Evolutionary conservation across 2,329 filamentous ascomycete genomes (phyloP), one percentile per base, ranked within the genome.

Genomic region (Aureobasidium lini): DNA sequence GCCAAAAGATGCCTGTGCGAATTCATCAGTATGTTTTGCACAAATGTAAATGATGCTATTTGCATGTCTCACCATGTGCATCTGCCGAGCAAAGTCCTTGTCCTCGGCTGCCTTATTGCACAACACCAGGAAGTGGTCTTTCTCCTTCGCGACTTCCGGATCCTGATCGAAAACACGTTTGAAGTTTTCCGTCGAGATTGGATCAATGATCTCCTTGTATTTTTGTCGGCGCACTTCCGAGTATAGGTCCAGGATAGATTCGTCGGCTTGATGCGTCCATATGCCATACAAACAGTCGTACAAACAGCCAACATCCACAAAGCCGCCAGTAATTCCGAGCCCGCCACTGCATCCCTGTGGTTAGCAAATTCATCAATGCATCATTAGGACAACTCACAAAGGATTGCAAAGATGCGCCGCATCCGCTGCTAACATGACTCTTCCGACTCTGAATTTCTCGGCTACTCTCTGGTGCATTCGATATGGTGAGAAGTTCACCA

Each of bases 391-490:
- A 34, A 66, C 46, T 65, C 46, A 52, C 64, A 66, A 63, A 44
- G 67, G 66, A 57, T 66, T 66, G 49, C 66, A 67, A 11, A 67
- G 50, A 61, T 76, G 74, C n/a, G 74, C 74, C 11, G 73, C 73
- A 62, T 75, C 74, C 4, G 73, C 74, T n/a, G 69, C 65, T 2
- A 76, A 57, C 16, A 72, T 63, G 5, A 73, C 68, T 7, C 70
- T 65, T 0, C 69, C 70, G 15, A 65, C 65, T 59, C 66, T 66
- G n/a, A 75, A 64, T 6, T 63, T 68, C 11, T 67, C 62, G 6
- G 68, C 72, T 31, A 70, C 69, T 1, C 72, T 64, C 64, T 76
- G 74, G 59, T 76, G 73, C 42, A 73, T 72, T 56, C 71, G 71
- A 62, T 76, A 76, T 4, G 74, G 74, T 9, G 71, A 71, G 39